Evolutionary conservation across 2,329 filamentous ascomycete genomes (phyloP).

Genomic region (Penicillium sp.): DNA sequence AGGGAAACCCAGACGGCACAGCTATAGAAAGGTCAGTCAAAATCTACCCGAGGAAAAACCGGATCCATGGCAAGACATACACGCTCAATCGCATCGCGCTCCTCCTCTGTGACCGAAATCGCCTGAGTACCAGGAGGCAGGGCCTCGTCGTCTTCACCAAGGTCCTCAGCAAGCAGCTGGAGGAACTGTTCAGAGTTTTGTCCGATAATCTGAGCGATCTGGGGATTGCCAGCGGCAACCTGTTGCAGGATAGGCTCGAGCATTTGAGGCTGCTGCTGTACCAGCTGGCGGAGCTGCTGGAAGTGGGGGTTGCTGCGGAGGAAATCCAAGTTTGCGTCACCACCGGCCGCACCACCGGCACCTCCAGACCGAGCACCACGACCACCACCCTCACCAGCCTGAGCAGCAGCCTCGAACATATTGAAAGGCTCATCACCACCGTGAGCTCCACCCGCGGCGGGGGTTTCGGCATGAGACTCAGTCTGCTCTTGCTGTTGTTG

Average conservation of each 20-base stretch:
- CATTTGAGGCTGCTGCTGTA: constrained; percentile 98
- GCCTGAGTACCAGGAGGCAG: constrained; percentile 86
- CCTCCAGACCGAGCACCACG: constrained; percentile 36
- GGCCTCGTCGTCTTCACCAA: constrained; percentile 69
- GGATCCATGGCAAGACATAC: constrained; percentile 54
- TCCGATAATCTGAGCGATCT: constrained; percentile 88
- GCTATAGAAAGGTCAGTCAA: constrained; percentile 53
- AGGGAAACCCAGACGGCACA: constrained; percentile 91
- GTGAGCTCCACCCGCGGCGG: constrained; percentile 37
- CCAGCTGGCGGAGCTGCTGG: constrained; percentile 93
- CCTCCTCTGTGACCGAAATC: constrained; percentile 91
- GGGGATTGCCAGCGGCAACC: constrained; percentile 90
- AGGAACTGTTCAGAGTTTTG: constrained; percentile 93
- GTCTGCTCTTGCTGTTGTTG: constrained; percentile 54
- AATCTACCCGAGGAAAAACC: not conserved
- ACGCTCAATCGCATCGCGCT: constrained; percentile 94
- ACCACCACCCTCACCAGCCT: constrained; percentile 59
- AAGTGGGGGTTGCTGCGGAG: constrained; percentile 95
- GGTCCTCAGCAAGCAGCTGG: constrained; percentile 83
- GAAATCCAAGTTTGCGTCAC: constrained; percentile 81
- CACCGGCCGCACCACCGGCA: constrained; percentile 45
- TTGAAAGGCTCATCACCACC: constrained; percentile 70
- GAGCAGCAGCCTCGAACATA: constrained; percentile 89
- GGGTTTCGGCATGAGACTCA: constrained; percentile 49
- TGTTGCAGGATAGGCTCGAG: constrained; percentile 97